Percentiles rank a stretch among this genome's conserved stretches.
Conservation (phyloP, 2,329 filamentous ascomycete species). For the Botrytis sinoallii region DNA sequence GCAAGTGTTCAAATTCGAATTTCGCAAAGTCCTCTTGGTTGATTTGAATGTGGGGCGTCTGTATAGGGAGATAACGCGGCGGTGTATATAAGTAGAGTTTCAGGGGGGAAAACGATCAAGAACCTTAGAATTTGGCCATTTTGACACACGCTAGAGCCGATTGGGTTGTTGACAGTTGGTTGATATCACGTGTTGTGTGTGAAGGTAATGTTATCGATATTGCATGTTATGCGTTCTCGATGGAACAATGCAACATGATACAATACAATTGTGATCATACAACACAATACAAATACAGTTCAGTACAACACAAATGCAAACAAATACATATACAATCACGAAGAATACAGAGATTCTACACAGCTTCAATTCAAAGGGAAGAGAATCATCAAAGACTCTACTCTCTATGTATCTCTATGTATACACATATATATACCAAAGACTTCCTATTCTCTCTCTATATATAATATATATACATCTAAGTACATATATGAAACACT, state of each 20-base stretch:
- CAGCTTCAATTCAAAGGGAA: not conserved
- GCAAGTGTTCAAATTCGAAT: not conserved
- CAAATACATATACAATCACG: too few relatives aligned
- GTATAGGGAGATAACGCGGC: conserved; percentile 10
- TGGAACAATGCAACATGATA: not conserved
- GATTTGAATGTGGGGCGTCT: conserved; percentile 9
- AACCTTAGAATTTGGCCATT: not conserved
- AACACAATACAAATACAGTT: too few relatives aligned
- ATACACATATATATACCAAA: too few relatives aligned
- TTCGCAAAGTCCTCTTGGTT: conserved; percentile 9
- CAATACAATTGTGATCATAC: too few relatives aligned
- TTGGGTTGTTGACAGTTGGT: not conserved
- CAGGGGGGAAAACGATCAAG: not conserved
- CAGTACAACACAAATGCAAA: too few relatives aligned
- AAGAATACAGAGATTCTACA: not conserved
- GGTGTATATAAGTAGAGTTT: conserved; percentile 6
- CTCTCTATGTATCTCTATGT: not conserved
- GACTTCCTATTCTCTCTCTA: too few relatives aligned
- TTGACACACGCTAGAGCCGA: not conserved
- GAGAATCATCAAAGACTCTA: not conserved
- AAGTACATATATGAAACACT: too few relatives aligned
- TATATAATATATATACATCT: too few relatives aligned
- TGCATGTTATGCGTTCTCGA: not conserved
- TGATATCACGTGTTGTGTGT: not conserved
- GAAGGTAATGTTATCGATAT: not conserved